A percentile compares a stretch with the other conserved stretches of the same genome.
Evolutionary conservation across 306 rosid genomes (phyloP).

Genomic region (Vicia sativa): DNA sequence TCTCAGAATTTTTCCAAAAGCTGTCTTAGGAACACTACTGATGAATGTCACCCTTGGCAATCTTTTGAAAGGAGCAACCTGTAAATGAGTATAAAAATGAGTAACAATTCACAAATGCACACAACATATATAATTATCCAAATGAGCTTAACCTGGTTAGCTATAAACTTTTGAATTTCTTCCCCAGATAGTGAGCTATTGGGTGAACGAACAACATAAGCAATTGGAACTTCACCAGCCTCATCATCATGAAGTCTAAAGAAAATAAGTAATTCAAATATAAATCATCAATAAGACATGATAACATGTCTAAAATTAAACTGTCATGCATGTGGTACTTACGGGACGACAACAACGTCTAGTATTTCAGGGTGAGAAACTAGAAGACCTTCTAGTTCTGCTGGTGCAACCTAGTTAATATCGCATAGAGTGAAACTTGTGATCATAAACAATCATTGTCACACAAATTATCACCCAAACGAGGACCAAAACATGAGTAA

Average conservation of each 20-base stretch:
- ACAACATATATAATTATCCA: background rate
- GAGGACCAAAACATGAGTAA: no score
- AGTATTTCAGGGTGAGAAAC: slow-evolving; percentile 84
- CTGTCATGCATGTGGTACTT: slow-evolving; percentile 38
- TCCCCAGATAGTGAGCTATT: slow-evolving; percentile 66
- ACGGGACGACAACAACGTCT: slow-evolving; percentile 90
- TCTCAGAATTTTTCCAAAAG: slow-evolving; percentile 79
- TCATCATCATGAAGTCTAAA: slow-evolving; percentile 77
- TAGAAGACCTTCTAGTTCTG: slow-evolving; percentile 84
- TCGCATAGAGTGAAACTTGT: background rate
- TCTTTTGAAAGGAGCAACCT: slow-evolving; percentile 88
- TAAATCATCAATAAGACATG: background rate
- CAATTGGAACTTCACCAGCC: slow-evolving; percentile 88
- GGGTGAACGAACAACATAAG: slow-evolving; percentile 68
- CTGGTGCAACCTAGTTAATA: slow-evolving; percentile 76
- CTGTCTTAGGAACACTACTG: slow-evolving; percentile 64
- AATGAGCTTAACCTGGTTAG: slow-evolving; percentile 52
- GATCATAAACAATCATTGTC: background rate
- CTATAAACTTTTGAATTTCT: slow-evolving; percentile 59
- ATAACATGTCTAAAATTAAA: background rate
- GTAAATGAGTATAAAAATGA: slow-evolving; percentile 12
- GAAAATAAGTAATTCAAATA: background rate
- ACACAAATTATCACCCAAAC: background rate
- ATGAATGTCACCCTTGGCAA: slow-evolving; percentile 69
- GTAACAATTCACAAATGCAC: background rate